Conservation (phyloP, 225 moss, liverwort and hornwort species). For the Pleurozium schreberi region DNA sequence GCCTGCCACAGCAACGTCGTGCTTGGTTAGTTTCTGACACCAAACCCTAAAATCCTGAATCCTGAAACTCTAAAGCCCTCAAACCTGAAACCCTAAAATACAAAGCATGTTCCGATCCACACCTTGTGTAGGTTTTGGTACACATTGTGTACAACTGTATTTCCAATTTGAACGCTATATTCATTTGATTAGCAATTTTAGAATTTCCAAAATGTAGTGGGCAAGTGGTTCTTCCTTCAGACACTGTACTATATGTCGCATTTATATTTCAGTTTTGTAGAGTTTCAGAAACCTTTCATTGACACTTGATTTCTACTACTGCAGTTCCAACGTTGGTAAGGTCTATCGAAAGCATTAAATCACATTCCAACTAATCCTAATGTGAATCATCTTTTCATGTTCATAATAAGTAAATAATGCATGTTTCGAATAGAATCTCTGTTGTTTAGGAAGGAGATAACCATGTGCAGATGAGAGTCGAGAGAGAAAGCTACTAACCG, state of each 20-base stretch:
- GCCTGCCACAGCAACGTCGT: background rate
- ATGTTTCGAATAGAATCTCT: background rate
- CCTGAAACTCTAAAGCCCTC: background rate
- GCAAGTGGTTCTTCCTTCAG: background rate
- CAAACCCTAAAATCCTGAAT: background rate
- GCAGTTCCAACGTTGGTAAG: background rate
- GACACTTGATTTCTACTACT: background rate
- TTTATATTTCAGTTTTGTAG: background rate
- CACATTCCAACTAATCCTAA: background rate
- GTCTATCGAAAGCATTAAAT: background rate
- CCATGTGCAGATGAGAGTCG: background rate
- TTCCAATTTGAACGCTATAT: background rate
- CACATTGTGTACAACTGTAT: background rate
- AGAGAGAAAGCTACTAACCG: conserved; percentile 3
- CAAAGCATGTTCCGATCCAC: background rate
- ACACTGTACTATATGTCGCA: background rate
- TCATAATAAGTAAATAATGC: no score
- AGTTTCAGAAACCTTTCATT: background rate
- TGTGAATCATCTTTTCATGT: background rate
- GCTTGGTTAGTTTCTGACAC: background rate
- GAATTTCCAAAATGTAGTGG: background rate
- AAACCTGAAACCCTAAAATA: background rate
- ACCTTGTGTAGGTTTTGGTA: background rate
- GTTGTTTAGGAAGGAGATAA: background rate
- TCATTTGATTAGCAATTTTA: background rate